Conservation (phyloP, 495 filamentous ascomycete species). For the Filosporella fistucella region DNA sequence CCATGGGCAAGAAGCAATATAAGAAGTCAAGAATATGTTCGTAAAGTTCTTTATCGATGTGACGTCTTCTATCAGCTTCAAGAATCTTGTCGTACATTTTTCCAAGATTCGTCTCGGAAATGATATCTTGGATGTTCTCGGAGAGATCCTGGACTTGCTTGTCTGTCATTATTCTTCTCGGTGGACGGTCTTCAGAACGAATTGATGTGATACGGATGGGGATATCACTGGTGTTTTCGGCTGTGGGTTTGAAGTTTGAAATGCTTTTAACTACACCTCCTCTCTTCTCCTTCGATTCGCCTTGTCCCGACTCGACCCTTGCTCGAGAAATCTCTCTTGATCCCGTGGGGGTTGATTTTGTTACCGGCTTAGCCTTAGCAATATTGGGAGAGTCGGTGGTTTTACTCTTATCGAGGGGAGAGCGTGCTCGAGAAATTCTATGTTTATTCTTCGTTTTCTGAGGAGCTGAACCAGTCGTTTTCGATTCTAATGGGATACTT, state of each 20-base stretch:
- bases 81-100: constrained; percentile 4
- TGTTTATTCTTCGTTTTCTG: too few relatives aligned
- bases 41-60: constrained; percentile 4
- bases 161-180: not conserved
- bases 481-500: too few relatives aligned
- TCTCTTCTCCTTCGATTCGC: too few relatives aligned
- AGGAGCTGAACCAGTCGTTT: too few relatives aligned
- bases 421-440: too few relatives aligned
- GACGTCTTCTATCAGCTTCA: not conserved
- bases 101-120: not conserved
- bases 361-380: too few relatives aligned
- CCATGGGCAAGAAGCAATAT: constrained; percentile 10
- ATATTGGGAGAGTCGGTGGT: too few relatives aligned
- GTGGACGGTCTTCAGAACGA: not conserved
- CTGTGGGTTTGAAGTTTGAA: not conserved
- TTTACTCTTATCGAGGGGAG: too few relatives aligned
- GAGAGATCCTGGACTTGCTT: not conserved
- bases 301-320: too few relatives aligned
- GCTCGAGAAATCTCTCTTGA: too few relatives aligned
- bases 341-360: too few relatives aligned
- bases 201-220: not conserved
- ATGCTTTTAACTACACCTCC: too few relatives aligned
- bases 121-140: not conserved
- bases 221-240: not conserved
- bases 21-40: constrained; percentile 7